Conservation (phyloP, 345 rosid species). For the Lagerstroemia speciosa region DNA sequence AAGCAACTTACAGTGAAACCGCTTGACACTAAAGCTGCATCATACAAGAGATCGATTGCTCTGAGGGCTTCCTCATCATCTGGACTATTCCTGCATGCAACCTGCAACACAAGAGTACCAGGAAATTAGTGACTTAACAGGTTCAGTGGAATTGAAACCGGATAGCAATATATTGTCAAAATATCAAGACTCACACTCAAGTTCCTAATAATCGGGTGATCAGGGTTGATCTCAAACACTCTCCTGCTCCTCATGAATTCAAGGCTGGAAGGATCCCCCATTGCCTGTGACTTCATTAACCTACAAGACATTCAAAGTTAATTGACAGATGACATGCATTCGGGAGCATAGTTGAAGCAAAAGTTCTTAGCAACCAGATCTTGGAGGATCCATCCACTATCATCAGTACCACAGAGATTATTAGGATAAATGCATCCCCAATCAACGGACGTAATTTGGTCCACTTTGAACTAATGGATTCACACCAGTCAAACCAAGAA, state of each 20-base stretch:
- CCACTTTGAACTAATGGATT: too few relatives aligned
- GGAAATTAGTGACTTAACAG: not conserved
- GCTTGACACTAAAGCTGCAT: constrained; percentile 88
- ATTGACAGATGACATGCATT: not conserved
- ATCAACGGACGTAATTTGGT: too few relatives aligned
- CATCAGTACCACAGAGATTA: too few relatives aligned
- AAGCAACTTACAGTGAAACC: constrained; percentile 71
- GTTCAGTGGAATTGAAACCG: not conserved
- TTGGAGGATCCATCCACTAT: not conserved
- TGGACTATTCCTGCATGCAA: constrained; percentile 60
- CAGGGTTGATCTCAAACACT: constrained; percentile 93
- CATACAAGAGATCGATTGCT: constrained; percentile 82
- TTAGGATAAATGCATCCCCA: too few relatives aligned
- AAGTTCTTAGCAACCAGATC: not conserved
- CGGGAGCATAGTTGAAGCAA: not conserved
- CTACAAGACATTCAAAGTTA: constrained; percentile 24
- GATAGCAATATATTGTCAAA: not conserved
- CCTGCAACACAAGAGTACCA: constrained; percentile 32
- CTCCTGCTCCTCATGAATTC: constrained; percentile 97
- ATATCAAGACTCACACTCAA: constrained; percentile 52
- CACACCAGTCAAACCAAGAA: too few relatives aligned
- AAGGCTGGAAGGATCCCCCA: constrained; percentile 68
- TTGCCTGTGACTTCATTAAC: constrained; percentile 86
- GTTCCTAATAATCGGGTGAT: constrained; percentile 67
- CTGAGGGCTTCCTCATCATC: constrained; percentile 70